A percentile compares a stretch with the other conserved stretches of the same genome.
These are phyloP conservation scores for Penicilliopsis zonata DNA, from an alignment of 495 filamentous ascomycete species.

Conservation along the genomic window DNA sequence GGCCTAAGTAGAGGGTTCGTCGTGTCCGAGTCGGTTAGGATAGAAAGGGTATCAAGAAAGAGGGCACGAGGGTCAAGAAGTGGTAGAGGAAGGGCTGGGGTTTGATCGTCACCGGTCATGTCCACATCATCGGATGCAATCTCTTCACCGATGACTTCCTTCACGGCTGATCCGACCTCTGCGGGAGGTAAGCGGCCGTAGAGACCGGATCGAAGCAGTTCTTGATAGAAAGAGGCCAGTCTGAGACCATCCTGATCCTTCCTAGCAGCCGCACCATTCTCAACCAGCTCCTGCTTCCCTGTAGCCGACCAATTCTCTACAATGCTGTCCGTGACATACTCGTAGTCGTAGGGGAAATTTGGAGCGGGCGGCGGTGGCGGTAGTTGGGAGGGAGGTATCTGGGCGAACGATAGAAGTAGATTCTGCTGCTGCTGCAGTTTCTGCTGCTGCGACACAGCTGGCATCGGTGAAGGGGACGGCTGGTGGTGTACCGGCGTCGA, in stretches of 20 bases:
- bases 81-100: slow-evolving; percentile 11
- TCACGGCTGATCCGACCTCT: slow-evolving; percentile 61
- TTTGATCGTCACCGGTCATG: slow-evolving; percentile 19
- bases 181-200: slow-evolving; percentile 51
- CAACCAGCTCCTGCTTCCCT: slow-evolving; percentile 34
- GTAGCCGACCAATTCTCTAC: slow-evolving; percentile 37
- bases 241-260: slow-evolving; percentile 51
- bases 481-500: slow-evolving; percentile 5
- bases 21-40: slow-evolving; percentile 55
- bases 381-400: slow-evolving; percentile 8
- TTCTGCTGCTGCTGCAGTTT: slow-evolving; percentile 12
- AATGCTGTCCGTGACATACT: slow-evolving; percentile 39
- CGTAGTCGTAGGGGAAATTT: slow-evolving; percentile 38
- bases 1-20: slow-evolving; percentile 29
- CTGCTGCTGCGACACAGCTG: slow-evolving; percentile 7
- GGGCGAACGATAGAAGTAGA: slow-evolving; percentile 7
- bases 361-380: slow-evolving; percentile 11
- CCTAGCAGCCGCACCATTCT: slow-evolving; percentile 38
- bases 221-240: slow-evolving; percentile 68
- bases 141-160: slow-evolving; percentile 56
- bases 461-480: slow-evolving; percentile 16
- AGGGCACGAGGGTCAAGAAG: slow-evolving; percentile 50
- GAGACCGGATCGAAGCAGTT: slow-evolving; percentile 61
- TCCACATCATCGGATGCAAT: slow-evolving; percentile 27
- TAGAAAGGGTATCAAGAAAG: slow-evolving; percentile 73